These are phyloP conservation scores for Citrullus amarus DNA, from an alignment of 306 rosid genomes.

Conservation along the genomic window DNA sequence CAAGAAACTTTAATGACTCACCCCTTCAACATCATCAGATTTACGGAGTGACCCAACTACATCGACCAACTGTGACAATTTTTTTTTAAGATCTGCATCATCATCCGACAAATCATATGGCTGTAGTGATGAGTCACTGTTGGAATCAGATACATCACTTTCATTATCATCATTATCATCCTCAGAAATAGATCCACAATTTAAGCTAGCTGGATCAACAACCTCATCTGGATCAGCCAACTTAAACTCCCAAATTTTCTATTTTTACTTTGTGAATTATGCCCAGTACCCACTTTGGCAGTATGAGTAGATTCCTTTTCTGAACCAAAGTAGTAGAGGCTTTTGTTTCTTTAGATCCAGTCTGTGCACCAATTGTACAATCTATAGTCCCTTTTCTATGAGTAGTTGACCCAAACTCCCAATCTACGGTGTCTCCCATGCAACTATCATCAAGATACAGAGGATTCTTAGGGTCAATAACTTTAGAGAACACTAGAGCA, in stretches of 20 bases:
- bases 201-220: conserved; percentile 63
- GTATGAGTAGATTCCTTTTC: conserved; percentile 21
- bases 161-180: conserved; percentile 44
- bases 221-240: conserved; percentile 87
- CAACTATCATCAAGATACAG: conserved; percentile 81
- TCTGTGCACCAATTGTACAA: conserved; percentile 20
- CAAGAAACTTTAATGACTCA: conserved; percentile 30
- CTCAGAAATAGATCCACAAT: conserved; percentile 38
- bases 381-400: conserved; percentile 29
- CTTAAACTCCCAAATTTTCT: conserved; percentile 36
- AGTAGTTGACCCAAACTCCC: conserved; percentile 56
- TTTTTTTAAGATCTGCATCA: conserved; percentile 73
- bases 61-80: conserved; percentile 68
- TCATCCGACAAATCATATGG: conserved; percentile 87
- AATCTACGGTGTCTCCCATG: conserved; percentile 53
- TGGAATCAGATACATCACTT: conserved; percentile 65
- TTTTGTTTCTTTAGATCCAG: conserved; percentile 17
- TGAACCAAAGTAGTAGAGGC: conserved; percentile 19
- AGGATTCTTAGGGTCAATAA: conserved; percentile 88
- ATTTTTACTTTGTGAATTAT: conserved; percentile 30
- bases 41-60: conserved; percentile 77
- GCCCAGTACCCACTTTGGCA: conserved; percentile 19
- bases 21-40: conserved; percentile 87
- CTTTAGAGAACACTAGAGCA: conserved; percentile 80
- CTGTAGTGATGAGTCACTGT: conserved; percentile 68